Base-by-base conservation (phyloP, 2,329 filamentous ascomycete species). In the Cercospora nicotianae region DNA sequence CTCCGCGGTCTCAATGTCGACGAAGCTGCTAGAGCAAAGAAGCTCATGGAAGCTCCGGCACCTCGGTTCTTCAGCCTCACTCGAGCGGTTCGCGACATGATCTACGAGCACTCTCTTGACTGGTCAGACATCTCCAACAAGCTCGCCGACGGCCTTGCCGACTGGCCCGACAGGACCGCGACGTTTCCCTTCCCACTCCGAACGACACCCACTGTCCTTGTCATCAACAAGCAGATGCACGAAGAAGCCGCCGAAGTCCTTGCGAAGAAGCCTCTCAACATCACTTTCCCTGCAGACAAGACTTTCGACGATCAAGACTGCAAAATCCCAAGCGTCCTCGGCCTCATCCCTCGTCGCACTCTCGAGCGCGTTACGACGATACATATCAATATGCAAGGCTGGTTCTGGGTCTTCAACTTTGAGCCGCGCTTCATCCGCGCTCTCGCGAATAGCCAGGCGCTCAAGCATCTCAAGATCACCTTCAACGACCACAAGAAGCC, bases 141-240 rank as follows among this genome's bases (percentile, higher is more conserved):
- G 10, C 63, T 74, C 60, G 55, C 45, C 12, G 31, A 28, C n/a
- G 66, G 66, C 12, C 60, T 76, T 20, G 66, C 57, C 36, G 63
- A 70, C n/a, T 73, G 71, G 68, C 18, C 63, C 3, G 53, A 69
- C 62, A 69, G 62, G 45, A 16, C 51, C 8, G 9, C 65, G 59
- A 48, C 18, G 7, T 61, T 67, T 16, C 60, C 66, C 2, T 68
- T 70, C 18, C 66, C 69, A 2, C 23, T 58, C 12, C 68, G 60
- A 31, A 70, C 57, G 12, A 78, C 78, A 2, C 79, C 78, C 0
- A 75, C 69, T 16, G 66, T 80, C 26, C 71, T 80, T 2, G 75
- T 79, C 3, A 51, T 80, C 68, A 79, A 78, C 70, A 75, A 72
- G 39, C 76, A 79, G 58, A 77, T 78, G 67, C 69, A 69, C n/a